Evolutionary conservation across 2,329 filamentous ascomycete species (phyloP), one percentile per base, ranked within the genome.

Genomic region (Aspergillus floridensis): DNA sequence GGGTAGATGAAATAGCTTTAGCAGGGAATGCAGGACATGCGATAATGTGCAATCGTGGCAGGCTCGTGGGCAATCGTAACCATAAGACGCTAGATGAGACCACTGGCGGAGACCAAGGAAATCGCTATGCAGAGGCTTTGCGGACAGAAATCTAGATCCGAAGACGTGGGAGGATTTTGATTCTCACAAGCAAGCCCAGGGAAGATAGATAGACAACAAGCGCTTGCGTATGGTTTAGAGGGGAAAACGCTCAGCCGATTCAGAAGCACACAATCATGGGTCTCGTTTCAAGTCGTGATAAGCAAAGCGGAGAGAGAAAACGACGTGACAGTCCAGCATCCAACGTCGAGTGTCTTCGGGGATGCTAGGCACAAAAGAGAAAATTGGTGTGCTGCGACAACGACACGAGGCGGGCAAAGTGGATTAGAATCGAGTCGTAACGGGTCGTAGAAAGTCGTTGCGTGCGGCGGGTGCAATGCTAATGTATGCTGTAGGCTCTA

Each of bases 221-320:
- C 55, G 62, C 61, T 63, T 57, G 63, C 58, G 58, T 54, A 64
- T 63, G 62, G 62, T 63, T 56, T 66, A 64, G 59, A 8, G 64
- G 16, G 38, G 56, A 61, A 63, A 58, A 63, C 63, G 66, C 65
- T 66, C 60, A 65, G 69, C 62, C 65, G 65, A 65, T 64, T 65
- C 59, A 70, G 63, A 75, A 68, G 65, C 62, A 67, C 65, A 63
- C 55, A 63, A 65, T 70, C 76, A 74, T 78, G 71, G 73, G 71
- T 70, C 68, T 78, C 76, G 75, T 79, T 71, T 74, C 74, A 73
- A 66, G 70, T 78, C 76, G 74, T 79, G 72, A 78, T 71, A 66
- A 67, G 26, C 54, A 63, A 60, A 66, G 62, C 53, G 61, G 63
- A 59, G 49, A 65, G 66, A 63, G 66, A 67, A 64, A 61, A 68